phyloP scores from a whole-genome alignment of 352 stramenopile species.

The Phytophthora chlamydospora region DNA sequence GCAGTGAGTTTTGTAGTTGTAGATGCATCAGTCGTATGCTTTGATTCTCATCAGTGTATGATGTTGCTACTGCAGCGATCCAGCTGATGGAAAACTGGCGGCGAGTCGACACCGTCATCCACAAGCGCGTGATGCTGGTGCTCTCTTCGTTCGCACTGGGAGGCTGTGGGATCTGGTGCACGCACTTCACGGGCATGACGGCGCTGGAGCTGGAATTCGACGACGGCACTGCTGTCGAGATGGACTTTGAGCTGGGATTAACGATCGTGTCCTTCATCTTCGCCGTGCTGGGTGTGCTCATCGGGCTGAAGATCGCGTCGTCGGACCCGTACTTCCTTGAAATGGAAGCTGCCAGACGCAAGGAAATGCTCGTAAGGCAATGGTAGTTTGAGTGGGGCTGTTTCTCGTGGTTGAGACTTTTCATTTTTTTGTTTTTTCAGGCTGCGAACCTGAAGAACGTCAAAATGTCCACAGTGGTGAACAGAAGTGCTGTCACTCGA shows the following conservation, averaged over 20 bases:
- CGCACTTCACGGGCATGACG: constrained; percentile 76
- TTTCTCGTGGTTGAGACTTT: not conserved
- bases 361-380: constrained; percentile 43
- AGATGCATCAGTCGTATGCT: not conserved
- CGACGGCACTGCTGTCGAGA: constrained; percentile 39
- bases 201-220: constrained; percentile 41
- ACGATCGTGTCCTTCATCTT: constrained; percentile 65
- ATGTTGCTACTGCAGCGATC: constrained; percentile 45
- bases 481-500: constrained; percentile 35
- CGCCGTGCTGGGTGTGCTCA: constrained; percentile 51
- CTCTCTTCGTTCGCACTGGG: constrained; percentile 50
- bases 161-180: constrained; percentile 70
- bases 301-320: constrained; percentile 61
- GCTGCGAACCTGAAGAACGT: constrained; percentile 42
- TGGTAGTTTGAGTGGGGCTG: no score
- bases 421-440: constrained; percentile 12
- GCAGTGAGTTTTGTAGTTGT: constrained; percentile 41
- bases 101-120: constrained; percentile 18
- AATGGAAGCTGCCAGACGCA: constrained; percentile 52
- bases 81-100: constrained; percentile 79
- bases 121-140: constrained; percentile 48
- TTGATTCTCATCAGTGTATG: not conserved
- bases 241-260: constrained; percentile 62
- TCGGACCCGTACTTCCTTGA: constrained; percentile 69
- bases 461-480: constrained; percentile 48